phyloP scores from a whole-genome alignment of 768 basidiomycete species.

The Cyclocybe aegerita region DNA sequence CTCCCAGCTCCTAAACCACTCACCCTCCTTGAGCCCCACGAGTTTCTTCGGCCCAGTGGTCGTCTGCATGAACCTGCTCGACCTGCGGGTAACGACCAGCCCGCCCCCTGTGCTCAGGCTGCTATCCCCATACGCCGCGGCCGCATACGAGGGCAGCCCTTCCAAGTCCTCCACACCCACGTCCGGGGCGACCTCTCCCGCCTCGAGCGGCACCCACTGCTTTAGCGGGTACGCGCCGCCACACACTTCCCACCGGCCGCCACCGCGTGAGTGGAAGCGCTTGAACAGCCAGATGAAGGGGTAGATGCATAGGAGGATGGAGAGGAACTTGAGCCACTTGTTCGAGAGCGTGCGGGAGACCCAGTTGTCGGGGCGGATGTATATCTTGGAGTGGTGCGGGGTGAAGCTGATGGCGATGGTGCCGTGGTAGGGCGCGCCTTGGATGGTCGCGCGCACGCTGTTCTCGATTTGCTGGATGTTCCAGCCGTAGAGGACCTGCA shows the following conservation, averaged over 20 bases:
- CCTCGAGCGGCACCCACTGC: slow-evolving; percentile 35
- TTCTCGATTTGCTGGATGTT: slow-evolving; percentile 40
- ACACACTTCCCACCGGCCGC: slow-evolving; percentile 74
- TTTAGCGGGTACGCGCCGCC: slow-evolving; percentile 79
- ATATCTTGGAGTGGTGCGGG: slow-evolving; percentile 46
- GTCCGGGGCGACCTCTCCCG: slow-evolving; percentile 13
- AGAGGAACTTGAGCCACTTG: slow-evolving; percentile 68
- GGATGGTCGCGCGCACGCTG: slow-evolving; percentile 41
- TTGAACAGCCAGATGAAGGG: slow-evolving; percentile 83
- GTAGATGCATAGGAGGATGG: slow-evolving; percentile 69
- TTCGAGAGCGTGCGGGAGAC: slow-evolving; percentile 70
- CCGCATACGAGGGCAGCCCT: slow-evolving; percentile 13
- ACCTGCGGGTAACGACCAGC: not conserved
- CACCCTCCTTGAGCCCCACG: slow-evolving; percentile 66
- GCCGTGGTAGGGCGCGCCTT: slow-evolving; percentile 43
- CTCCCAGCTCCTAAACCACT: slow-evolving; percentile 83
- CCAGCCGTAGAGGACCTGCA: slow-evolving; percentile 47
- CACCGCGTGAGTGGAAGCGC: slow-evolving; percentile 63
- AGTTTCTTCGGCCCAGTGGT: slow-evolving; percentile 37
- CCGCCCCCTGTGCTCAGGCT: not conserved
- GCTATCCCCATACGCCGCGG: not conserved
- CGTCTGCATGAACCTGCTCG: slow-evolving; percentile 28
- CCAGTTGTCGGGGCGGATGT: slow-evolving; percentile 64
- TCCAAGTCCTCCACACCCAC: slow-evolving; percentile 1
- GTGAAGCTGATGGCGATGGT: slow-evolving; percentile 50